Percentiles rank a stretch among this genome's conserved stretches.
phyloP scores from a whole-genome alignment of 2,329 filamentous ascomycete species.

The Helotiales sp. region DNA sequence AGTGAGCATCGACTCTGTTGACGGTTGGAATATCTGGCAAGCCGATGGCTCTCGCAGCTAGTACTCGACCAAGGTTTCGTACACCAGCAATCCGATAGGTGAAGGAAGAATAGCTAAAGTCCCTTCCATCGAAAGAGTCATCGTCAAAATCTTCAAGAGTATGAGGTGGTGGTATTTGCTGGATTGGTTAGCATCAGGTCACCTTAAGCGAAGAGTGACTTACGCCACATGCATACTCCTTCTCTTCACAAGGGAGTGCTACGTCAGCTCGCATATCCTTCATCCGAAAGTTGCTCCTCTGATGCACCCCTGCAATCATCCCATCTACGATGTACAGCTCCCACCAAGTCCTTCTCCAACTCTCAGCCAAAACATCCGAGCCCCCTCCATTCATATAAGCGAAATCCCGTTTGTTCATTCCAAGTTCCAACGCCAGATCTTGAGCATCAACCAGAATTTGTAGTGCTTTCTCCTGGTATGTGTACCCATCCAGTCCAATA shows the following conservation, averaged over 20 bases:
- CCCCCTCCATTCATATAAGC: conserved; percentile 63
- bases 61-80: conserved; percentile 75
- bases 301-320: conserved; percentile 79
- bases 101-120: conserved; percentile 77
- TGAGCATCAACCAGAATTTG: conserved; percentile 68
- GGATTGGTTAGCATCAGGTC: conserved; percentile 31
- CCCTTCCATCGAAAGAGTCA: conserved; percentile 62
- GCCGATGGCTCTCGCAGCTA: conserved; percentile 56
- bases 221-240: conserved; percentile 63
- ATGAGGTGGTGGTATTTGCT: conserved; percentile 59
- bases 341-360: conserved; percentile 91
- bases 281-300: conserved; percentile 68
- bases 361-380: conserved; percentile 73
- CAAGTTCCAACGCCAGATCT: conserved; percentile 71
- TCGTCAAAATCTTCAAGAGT: conserved; percentile 77
- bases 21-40: conserved; percentile 53
- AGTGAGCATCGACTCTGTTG: conserved; percentile 56
- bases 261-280: conserved; percentile 69
- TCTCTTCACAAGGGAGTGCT: conserved; percentile 78
- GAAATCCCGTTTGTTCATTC: conserved; percentile 70
- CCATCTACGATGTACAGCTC: conserved; percentile 67
- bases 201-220: conserved; percentile 8
- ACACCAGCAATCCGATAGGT: conserved; percentile 81
- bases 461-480: conserved; percentile 67
- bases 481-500: conserved; percentile 75